These are phyloP conservation scores for Lepiota subincarnata DNA, from an alignment of 768 basidiomycete species.

Conservation along the genomic window DNA sequence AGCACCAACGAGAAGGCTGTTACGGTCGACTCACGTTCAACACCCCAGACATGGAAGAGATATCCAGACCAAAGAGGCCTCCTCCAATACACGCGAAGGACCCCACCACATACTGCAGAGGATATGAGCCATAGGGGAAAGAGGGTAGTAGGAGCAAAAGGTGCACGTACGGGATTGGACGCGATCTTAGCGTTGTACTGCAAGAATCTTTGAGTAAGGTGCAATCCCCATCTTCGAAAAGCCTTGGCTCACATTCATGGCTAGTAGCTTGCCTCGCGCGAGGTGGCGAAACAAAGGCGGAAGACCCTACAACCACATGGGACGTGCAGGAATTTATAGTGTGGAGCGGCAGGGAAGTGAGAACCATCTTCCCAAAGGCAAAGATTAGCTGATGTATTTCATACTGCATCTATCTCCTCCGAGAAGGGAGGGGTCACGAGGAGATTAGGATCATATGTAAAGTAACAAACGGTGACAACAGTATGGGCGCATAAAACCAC, in stretches of 20 bases:
- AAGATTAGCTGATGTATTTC: not conserved
- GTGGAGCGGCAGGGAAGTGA: not conserved
- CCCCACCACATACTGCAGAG: constrained; percentile 63
- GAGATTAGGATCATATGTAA: not conserved
- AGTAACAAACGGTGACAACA: no score
- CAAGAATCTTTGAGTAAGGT: not conserved
- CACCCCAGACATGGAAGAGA: constrained; percentile 80
- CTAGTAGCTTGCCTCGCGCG: constrained; percentile 1
- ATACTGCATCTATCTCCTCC: constrained; percentile 9
- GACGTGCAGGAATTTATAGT: constrained; percentile 5
- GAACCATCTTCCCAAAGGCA: not conserved
- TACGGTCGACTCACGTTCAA: constrained; percentile 32
- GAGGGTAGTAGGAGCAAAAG: not conserved
- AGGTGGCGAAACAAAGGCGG: constrained; percentile 1
- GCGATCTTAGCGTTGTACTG: constrained; percentile 29
- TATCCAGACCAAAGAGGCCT: constrained; percentile 76
- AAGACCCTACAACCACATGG: not conserved
- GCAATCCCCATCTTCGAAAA: not conserved
- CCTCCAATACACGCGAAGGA: constrained; percentile 81
- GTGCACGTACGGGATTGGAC: constrained; percentile 24
- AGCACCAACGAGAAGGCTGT: no score
- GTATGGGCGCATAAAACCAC: not conserved
- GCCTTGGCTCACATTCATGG: constrained; percentile 12
- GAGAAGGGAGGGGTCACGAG: constrained; percentile 4
- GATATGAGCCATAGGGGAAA: not conserved